Evolutionary conservation across 2,329 filamentous ascomycete genomes (phyloP).

Genomic region (Arachnopeziza araneosa): DNA sequence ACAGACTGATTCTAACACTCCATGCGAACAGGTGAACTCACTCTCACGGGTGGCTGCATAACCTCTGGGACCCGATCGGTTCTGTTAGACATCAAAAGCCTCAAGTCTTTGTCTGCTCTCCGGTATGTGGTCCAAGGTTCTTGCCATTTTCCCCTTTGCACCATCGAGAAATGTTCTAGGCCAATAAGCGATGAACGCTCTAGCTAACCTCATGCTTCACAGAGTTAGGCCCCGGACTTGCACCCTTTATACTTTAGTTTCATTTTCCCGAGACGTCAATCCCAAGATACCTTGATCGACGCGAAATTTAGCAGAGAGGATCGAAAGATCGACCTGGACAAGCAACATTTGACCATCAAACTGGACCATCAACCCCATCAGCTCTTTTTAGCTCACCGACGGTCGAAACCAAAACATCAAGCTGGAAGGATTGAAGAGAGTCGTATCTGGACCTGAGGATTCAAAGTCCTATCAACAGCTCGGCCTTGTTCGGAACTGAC

Average conservation of each 20-base stretch:
- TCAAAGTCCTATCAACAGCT: conserved; percentile 1
- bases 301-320: neutral
- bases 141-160: neutral
- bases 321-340: neutral
- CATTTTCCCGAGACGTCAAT: conserved; percentile 27
- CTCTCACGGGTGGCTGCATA: conserved; percentile 30
- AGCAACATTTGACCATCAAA: neutral
- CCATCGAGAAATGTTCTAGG: neutral
- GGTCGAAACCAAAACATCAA: neutral
- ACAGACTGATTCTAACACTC: conserved; percentile 21
- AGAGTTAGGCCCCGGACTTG: conserved; percentile 8
- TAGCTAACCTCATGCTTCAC: neutral
- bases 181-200: neutral
- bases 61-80: conserved; percentile 22
- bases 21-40: conserved; percentile 27
- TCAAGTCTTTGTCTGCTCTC: conserved; percentile 25
- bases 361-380: neutral
- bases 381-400: neutral
- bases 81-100: conserved; percentile 23
- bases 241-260: conserved; percentile 24
- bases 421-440: neutral
- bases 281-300: neutral
- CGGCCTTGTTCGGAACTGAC: neutral
- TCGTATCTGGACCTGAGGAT: conserved; percentile 1
- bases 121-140: conserved; percentile 19